phyloP scores from a whole-genome alignment of 129 eudicot species.

The Tagetes patula region DNA sequence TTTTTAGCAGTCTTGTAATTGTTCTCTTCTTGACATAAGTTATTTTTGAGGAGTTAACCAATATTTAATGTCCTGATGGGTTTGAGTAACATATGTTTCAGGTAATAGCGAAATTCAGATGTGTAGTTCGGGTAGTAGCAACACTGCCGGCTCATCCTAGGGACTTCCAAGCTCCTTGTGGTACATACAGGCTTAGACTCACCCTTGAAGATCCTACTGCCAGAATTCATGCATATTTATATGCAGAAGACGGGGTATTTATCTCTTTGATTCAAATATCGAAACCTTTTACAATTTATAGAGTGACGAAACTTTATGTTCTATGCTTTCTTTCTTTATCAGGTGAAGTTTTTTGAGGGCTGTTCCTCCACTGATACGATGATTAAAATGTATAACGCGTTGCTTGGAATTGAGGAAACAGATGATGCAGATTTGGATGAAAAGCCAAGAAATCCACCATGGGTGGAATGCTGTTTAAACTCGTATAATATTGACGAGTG shows the following conservation, averaged over 20 bases:
- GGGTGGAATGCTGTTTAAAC: constrained; percentile 73
- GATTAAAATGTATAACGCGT: constrained; percentile 41
- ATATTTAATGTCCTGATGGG: not conserved
- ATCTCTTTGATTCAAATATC: not conserved
- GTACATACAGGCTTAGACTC: constrained; percentile 64
- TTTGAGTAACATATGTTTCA: constrained; percentile 23
- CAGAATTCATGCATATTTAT: constrained; percentile 73
- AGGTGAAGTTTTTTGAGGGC: constrained; percentile 69
- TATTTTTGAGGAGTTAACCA: too few relatives aligned
- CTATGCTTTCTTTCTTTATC: constrained; percentile 13
- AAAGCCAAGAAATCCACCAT: constrained; percentile 74
- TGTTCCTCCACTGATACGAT: constrained; percentile 36
- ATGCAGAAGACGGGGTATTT: constrained; percentile 78
- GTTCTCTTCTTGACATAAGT: too few relatives aligned
- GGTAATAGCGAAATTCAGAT: constrained; percentile 79
- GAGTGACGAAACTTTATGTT: not conserved
- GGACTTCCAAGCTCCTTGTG: constrained; percentile 58
- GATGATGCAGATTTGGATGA: constrained; percentile 14
- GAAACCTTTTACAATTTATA: not conserved
- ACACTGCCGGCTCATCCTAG: constrained; percentile 60
- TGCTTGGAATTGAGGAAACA: constrained; percentile 60
- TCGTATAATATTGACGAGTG: constrained; percentile 61
- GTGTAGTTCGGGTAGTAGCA: constrained; percentile 75
- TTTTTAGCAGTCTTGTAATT: too few relatives aligned
- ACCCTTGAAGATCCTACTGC: constrained; percentile 96